Conservation (phyloP, 305 asterid species). For the Striga hermonthica region DNA sequence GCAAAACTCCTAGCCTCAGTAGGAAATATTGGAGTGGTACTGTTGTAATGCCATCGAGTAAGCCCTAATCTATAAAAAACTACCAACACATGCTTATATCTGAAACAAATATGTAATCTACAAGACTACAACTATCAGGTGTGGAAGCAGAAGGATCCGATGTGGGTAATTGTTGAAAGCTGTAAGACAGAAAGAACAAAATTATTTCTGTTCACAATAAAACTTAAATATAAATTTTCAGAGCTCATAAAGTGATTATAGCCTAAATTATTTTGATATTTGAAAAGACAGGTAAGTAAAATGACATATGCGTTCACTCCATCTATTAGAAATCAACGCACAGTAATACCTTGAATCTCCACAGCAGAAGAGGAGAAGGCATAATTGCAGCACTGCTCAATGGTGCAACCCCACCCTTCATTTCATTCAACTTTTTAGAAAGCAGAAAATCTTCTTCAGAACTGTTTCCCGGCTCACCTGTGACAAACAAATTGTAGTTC, state of each 20-base stretch:
- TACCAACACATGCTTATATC: constrained; percentile 1
- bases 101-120: neutral
- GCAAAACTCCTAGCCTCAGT: neutral
- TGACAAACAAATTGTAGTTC: constrained; percentile 33
- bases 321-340: constrained; percentile 25
- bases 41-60: neutral
- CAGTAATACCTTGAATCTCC: constrained; percentile 87
- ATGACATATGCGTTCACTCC: neutral
- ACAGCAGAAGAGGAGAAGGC: constrained; percentile 80
- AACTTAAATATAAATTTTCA: neutral
- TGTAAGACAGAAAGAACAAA: constrained; percentile 1
- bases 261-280: too few species aligned
- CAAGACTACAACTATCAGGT: neutral
- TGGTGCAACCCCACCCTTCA: constrained; percentile 65
- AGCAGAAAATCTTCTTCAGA: constrained; percentile 55
- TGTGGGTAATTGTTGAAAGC: constrained; percentile 4
- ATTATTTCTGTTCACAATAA: neutral
- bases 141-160: constrained; percentile 1
- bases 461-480: constrained; percentile 46
- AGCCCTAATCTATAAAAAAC: constrained; percentile 18
- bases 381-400: constrained; percentile 59
- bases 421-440: constrained; percentile 57
- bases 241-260: too few species aligned
- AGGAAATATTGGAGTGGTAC: neutral
- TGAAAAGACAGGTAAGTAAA: too few species aligned